Evolutionary conservation across 2,329 filamentous ascomycete species (phyloP).

Genomic region (Fusarium fujikuroi): DNA sequence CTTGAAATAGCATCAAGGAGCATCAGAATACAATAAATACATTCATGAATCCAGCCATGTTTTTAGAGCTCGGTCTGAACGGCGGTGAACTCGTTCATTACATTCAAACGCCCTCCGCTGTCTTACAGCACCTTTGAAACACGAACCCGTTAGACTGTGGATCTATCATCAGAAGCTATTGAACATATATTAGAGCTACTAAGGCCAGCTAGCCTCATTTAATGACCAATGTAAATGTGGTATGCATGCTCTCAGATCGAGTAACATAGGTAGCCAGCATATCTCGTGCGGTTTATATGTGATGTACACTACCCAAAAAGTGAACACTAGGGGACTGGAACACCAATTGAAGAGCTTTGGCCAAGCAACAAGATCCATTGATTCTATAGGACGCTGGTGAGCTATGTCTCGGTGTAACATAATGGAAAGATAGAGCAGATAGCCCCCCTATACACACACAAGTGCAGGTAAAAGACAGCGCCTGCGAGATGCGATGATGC

Average conservation of each 20-base stretch:
- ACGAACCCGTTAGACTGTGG: neutral
- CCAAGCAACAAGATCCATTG: neutral
- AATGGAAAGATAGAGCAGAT: neutral
- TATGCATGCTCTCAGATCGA: neutral
- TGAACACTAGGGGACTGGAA: neutral
- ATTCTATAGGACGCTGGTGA: neutral
- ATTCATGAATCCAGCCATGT: neutral
- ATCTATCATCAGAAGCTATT: neutral
- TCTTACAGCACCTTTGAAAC: neutral
- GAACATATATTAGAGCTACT: neutral
- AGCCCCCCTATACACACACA: neutral
- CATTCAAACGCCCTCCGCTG: neutral
- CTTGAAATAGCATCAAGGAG: neutral
- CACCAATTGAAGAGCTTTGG: neutral
- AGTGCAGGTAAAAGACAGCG: neutral
- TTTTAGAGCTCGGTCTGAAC: neutral
- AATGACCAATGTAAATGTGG: neutral
- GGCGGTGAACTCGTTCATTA: too few species aligned
- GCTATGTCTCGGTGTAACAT: neutral
- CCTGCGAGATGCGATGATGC: neutral
- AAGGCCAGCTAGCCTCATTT: neutral
- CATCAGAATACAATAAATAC: neutral
- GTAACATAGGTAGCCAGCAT: neutral
- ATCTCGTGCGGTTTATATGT: neutral
- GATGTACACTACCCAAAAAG: neutral